Conservation (phyloP, 1,284 basidiomycete genomes). For the Cerioporus squamosus region DNA sequence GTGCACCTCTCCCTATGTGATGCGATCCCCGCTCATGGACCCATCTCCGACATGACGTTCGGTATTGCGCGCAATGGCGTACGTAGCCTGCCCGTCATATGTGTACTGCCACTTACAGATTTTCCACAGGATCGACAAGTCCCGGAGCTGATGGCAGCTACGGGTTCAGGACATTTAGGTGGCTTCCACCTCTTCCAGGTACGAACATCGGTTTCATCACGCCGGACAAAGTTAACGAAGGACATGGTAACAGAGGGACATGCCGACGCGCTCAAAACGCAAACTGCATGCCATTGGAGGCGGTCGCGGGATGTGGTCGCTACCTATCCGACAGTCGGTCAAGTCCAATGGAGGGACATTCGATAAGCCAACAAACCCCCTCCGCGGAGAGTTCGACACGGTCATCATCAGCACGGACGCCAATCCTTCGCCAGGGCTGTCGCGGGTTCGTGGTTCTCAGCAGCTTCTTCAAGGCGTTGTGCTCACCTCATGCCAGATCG, state of each 20-base stretch:
- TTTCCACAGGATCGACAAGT: constrained; percentile 69
- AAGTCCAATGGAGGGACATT: constrained; percentile 59
- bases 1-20: constrained; percentile 75
- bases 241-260: constrained; percentile 61
- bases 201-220: constrained; percentile 21
- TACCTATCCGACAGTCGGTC: constrained; percentile 71
- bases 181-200: constrained; percentile 92
- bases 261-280: constrained; percentile 77
- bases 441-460: constrained; percentile 39
- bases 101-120: constrained; percentile 10
- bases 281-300: constrained; percentile 84
- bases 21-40: constrained; percentile 77
- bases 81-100: constrained; percentile 32
- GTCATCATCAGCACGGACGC: constrained; percentile 84
- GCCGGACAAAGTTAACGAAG: neutral
- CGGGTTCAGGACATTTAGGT: constrained; percentile 74
- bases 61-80: constrained; percentile 73
- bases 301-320: constrained; percentile 82
- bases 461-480: too few relatives aligned
- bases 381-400: constrained; percentile 64
- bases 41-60: constrained; percentile 82
- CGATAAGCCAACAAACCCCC: constrained; percentile 53
- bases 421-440: constrained; percentile 80
- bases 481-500: constrained; percentile 47
- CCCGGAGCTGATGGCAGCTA: constrained; percentile 87